A percentile compares a stretch with the other conserved stretches of the same genome.
phyloP scores from a whole-genome alignment of 2,329 filamentous ascomycete genomes.

The Pleoardoris graminearum region DNA sequence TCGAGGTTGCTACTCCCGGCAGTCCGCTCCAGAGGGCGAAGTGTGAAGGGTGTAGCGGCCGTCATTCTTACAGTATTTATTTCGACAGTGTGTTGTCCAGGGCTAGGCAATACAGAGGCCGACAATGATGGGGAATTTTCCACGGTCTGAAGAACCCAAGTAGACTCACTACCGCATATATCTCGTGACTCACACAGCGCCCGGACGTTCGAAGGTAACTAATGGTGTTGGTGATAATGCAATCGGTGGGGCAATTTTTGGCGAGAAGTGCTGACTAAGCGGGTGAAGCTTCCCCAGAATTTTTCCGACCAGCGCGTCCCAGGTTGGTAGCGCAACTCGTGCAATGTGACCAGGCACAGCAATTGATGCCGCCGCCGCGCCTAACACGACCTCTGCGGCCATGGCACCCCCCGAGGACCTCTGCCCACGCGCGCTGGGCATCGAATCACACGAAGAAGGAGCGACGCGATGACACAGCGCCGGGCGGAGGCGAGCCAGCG shows the following conservation, averaged over 20 bases:
- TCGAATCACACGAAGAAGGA: slow-evolving; percentile 18
- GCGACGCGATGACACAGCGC: slow-evolving; percentile 13
- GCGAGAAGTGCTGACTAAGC: slow-evolving; percentile 12
- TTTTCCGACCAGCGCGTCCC: slow-evolving; percentile 5
- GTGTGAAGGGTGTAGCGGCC: slow-evolving; percentile 49
- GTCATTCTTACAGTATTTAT: slow-evolving; percentile 18
- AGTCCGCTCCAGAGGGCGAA: slow-evolving; percentile 57
- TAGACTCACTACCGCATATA: too few species aligned
- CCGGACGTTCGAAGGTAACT: too few species aligned
- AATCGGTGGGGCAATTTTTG: neutral
- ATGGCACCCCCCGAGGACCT: slow-evolving; percentile 48
- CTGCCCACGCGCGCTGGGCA: slow-evolving; percentile 38
- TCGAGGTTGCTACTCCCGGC: slow-evolving; percentile 54
- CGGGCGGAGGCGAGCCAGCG: slow-evolving; percentile 1
- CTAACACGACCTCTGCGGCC: slow-evolving; percentile 48
- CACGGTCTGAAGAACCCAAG: too few species aligned
- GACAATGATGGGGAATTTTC: neutral
- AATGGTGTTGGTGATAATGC: neutral
- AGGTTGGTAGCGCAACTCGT: slow-evolving; percentile 19
- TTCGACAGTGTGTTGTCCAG: neutral
- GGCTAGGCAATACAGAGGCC: too few species aligned
- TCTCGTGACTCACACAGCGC: neutral
- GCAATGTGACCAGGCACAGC: slow-evolving; percentile 37
- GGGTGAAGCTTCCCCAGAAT: slow-evolving; percentile 4
- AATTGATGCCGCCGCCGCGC: slow-evolving; percentile 53